These are phyloP conservation scores for Leishmania arabica DNA, from an alignment of 208 protist species.

Conservation along the genomic window DNA sequence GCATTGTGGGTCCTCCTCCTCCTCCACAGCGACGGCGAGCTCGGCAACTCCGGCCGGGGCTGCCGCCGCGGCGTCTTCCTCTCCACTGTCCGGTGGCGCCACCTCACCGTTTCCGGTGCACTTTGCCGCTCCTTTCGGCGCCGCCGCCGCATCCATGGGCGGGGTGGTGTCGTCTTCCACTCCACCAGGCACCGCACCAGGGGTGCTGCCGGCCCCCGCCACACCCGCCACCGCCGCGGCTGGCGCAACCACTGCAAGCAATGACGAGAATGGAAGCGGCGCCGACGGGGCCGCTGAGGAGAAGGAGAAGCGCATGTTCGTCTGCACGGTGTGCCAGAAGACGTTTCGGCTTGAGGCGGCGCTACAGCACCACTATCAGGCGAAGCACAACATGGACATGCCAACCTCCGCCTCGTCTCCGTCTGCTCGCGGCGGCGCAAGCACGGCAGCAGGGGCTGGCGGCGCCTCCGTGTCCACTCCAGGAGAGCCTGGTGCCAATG, in stretches of 20 bases:
- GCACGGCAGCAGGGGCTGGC: background rate
- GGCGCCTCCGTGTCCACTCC: background rate
- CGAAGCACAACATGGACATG: conserved; percentile 91
- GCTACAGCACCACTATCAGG: conserved; percentile 88
- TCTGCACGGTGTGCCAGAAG: conserved; percentile 90
- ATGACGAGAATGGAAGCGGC: background rate
- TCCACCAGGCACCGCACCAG: background rate
- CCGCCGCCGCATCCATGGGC: conserved; percentile 2
- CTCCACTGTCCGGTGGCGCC: background rate
- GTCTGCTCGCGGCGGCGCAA: background rate
- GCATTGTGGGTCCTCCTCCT: conserved; percentile 1
- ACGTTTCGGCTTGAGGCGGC: conserved; percentile 88
- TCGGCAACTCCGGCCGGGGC: conserved; percentile 5
- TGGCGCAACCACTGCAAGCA: conserved; percentile 4
- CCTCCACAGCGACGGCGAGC: conserved; percentile 7
- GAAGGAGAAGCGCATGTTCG: conserved; percentile 57
- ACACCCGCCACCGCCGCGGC: background rate
- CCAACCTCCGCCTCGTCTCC: conserved; percentile 20
- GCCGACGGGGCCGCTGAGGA: conserved; percentile 30
- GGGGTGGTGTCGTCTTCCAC: background rate
- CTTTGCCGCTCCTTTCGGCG: conserved; percentile 28
- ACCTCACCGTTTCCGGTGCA: conserved; percentile 24
- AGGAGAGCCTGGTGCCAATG: background rate
- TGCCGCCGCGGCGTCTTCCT: background rate
- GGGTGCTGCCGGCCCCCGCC: background rate